Evolutionary conservation across 2,329 filamentous ascomycete species (phyloP).

Genomic region (Dryadomyces quercivorus): DNA sequence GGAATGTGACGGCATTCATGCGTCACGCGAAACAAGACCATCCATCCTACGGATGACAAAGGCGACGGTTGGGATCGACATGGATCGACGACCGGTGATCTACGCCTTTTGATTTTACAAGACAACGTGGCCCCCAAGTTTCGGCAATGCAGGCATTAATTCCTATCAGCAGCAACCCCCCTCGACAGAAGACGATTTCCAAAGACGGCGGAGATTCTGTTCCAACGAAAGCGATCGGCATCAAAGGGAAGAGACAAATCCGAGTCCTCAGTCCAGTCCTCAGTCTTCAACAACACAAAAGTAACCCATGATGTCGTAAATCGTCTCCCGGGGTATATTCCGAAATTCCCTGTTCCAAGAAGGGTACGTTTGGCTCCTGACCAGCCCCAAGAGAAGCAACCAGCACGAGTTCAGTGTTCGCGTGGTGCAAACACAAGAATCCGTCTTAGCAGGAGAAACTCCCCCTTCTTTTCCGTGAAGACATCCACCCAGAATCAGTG

Average conservation of each 20-base stretch:
- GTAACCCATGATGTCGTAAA: slow-evolving; percentile 12
- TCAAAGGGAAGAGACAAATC: slow-evolving; percentile 2
- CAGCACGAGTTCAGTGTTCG: slow-evolving; percentile 1
- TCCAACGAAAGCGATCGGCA: slow-evolving; percentile 2
- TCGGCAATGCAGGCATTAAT: neutral
- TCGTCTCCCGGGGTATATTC: slow-evolving; percentile 13
- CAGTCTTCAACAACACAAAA: slow-evolving; percentile 7
- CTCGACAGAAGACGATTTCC: slow-evolving; percentile 1
- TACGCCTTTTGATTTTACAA: too few relatives aligned
- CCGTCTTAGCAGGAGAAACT: slow-evolving; percentile 1
- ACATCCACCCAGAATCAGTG: slow-evolving; percentile 5
- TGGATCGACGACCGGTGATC: too few relatives aligned
- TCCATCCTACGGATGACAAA: too few relatives aligned
- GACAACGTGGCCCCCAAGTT: neutral
- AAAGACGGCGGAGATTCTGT: neutral
- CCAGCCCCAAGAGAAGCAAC: slow-evolving; percentile 3
- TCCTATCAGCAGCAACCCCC: slow-evolving; percentile 2
- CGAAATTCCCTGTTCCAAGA: slow-evolving; percentile 11
- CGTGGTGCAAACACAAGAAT: slow-evolving; percentile 3
- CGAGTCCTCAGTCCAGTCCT: neutral
- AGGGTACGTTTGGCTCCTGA: slow-evolving; percentile 3
- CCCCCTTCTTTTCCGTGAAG: slow-evolving; percentile 1
- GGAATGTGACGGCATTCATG: neutral
- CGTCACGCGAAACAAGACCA: neutral
- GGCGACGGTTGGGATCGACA: too few relatives aligned